phyloP scores from a whole-genome alignment of 371 early-diverging fungal species.

The Mycotypha africana region DNA sequence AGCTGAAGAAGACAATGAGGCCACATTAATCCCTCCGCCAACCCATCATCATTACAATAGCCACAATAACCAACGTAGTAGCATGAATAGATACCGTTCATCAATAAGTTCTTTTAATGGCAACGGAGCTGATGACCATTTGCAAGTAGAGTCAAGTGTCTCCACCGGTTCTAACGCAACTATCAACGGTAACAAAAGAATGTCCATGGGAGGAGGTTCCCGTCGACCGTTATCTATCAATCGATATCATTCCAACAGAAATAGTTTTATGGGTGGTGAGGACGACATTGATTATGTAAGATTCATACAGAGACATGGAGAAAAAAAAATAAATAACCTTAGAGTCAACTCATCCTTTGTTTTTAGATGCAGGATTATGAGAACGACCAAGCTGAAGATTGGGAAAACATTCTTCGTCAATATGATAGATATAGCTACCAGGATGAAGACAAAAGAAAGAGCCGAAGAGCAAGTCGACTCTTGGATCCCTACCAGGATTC shows the following conservation, averaged over 20 bases:
- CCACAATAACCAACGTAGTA: no score
- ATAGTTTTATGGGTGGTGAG: conserved; percentile 18
- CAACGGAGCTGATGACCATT: neutral
- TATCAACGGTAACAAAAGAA: conserved; percentile 13
- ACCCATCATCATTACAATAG: no score
- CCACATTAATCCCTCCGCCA: no score
- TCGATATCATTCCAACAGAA: conserved; percentile 15
- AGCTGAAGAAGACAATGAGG: conserved; percentile 17
- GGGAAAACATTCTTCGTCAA: conserved; percentile 40
- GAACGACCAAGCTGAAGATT: conserved; percentile 30
- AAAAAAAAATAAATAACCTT: no score
- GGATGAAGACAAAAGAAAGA: conserved; percentile 22
- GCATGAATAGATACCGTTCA: conserved; percentile 10
- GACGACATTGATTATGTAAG: conserved; percentile 18
- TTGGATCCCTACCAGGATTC: conserved; percentile 35
- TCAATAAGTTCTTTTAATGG: neutral
- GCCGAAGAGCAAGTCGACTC: conserved; percentile 33
- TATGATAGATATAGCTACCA: conserved; percentile 36
- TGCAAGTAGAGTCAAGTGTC: conserved; percentile 6
- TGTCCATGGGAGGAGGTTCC: conserved; percentile 3
- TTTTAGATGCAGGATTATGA: no score
- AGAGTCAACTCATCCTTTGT: no score
- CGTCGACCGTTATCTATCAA: conserved; percentile 16
- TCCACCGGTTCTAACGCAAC: conserved; percentile 11
- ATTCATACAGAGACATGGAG: neutral